Evolutionary conservation across 2,329 filamentous ascomycete genomes (phyloP).

Genomic region (Penicillium nordicum): DNA sequence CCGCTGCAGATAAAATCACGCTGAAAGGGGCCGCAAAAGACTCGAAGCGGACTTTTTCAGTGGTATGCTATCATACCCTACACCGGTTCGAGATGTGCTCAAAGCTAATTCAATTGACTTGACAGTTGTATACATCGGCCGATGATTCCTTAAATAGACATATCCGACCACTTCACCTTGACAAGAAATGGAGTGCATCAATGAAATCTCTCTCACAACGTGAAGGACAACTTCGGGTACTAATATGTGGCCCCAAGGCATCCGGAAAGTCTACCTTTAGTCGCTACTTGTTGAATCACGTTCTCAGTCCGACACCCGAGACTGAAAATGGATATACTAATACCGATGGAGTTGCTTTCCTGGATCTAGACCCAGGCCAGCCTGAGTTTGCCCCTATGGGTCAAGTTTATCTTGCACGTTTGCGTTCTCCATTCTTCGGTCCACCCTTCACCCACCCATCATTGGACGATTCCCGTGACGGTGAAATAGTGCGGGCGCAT

Average conservation of each 20-base stretch:
- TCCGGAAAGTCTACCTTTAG: conserved; percentile 61
- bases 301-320: conserved; percentile 44
- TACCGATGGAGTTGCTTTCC: conserved; percentile 48
- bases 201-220: conserved; percentile 45
- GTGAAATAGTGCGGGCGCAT: conserved; percentile 49
- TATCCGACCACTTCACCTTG: conserved; percentile 42
- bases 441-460: conserved; percentile 55
- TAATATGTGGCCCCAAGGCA: conserved; percentile 55
- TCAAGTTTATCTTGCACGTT: conserved; percentile 55
- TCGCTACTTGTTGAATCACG: conserved; percentile 54
- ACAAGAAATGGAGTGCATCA: conserved; percentile 43
- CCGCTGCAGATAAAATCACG: conserved; percentile 32
- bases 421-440: conserved; percentile 52
- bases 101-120: conserved; percentile 22
- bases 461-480: conserved; percentile 33
- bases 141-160: conserved; percentile 43
- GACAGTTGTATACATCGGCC: conserved; percentile 41
- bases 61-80: conserved; percentile 30
- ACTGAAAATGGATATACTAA: conserved; percentile 29
- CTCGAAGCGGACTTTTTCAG: conserved; percentile 37
- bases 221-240: conserved; percentile 39
- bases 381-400: conserved; percentile 60
- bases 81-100: not conserved
- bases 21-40: conserved; percentile 27
- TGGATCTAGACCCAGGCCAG: conserved; percentile 59